Evolutionary conservation across 345 rosid genomes (phyloP).

Genomic region (Brassica incana): DNA sequence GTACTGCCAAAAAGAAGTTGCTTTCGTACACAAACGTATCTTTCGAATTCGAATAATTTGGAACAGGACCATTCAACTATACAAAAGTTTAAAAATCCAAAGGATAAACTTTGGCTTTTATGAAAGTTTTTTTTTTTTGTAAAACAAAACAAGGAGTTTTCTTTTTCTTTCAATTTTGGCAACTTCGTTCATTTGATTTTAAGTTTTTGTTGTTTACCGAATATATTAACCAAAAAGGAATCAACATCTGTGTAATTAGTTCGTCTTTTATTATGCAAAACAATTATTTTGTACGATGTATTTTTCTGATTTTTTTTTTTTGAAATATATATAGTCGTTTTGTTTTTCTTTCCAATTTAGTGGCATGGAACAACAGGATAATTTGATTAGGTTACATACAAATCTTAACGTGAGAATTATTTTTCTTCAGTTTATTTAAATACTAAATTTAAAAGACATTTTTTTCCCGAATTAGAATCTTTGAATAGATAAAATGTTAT

Average conservation of each 20-base stretch:
- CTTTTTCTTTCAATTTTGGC: slow-evolving; percentile 16
- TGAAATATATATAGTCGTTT: no score
- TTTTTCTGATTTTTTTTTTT: neutral
- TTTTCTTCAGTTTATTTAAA: neutral
- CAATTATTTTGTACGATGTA: neutral
- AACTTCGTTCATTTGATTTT: slow-evolving; percentile 11
- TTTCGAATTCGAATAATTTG: slow-evolving; percentile 16
- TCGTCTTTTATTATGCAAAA: slow-evolving; percentile 1
- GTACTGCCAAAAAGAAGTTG: neutral
- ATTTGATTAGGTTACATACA: neutral
- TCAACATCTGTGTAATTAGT: neutral
- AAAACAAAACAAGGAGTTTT: slow-evolving; percentile 14
- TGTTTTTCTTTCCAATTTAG: neutral
- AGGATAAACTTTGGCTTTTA: slow-evolving; percentile 3
- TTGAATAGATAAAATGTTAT: neutral
- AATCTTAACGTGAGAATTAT: neutral
- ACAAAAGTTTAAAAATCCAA: neutral
- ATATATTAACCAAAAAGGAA: neutral
- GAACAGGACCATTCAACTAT: slow-evolving; percentile 10
- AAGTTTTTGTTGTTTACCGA: neutral
- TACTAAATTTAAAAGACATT: neutral
- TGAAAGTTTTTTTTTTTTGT: slow-evolving; percentile 10
- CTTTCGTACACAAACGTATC: neutral
- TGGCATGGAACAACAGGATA: neutral
- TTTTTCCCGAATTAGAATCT: neutral